Conservation (phyloP, 2,329 filamentous ascomycete species). For the Arachnopeziza araneosa region DNA sequence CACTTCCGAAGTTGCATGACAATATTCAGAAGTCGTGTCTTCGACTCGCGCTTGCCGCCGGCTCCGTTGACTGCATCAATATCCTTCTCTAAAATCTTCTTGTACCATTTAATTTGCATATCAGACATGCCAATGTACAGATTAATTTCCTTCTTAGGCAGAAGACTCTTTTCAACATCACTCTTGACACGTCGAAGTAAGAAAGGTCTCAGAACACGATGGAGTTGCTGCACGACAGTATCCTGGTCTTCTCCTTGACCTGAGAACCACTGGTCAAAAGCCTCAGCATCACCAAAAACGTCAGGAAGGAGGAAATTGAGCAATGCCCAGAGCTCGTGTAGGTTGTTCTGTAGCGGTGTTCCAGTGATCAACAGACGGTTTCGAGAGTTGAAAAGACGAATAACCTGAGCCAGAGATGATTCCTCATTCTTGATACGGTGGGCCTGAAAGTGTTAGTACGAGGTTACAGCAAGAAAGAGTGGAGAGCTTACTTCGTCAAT, state of each 20-base stretch:
- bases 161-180: constrained; percentile 94
- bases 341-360: constrained; percentile 93
- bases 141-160: constrained; percentile 97
- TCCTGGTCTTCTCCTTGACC: constrained; percentile 87
- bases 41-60: constrained; percentile 92
- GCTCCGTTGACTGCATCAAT: constrained; percentile 98
- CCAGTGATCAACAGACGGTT: constrained; percentile 95
- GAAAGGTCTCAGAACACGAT: constrained; percentile 89
- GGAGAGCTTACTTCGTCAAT: constrained; percentile 67
- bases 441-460: constrained; percentile 38
- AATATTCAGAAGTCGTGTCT: constrained; percentile 94
- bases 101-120: constrained; percentile 99
- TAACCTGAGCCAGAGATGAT: constrained; percentile 92
- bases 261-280: constrained; percentile 98
- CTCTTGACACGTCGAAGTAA: constrained; percentile 92
- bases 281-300: constrained; percentile 93
- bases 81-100: constrained; percentile 98
- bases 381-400: constrained; percentile 90
- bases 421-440: constrained; percentile 99
- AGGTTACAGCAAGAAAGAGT: background rate
- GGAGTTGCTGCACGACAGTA: constrained; percentile 90
- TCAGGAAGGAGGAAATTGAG: constrained; percentile 97
- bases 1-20: constrained; percentile 99
- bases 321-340: constrained; percentile 95
- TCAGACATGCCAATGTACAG: constrained; percentile 97